Conservation (phyloP, 345 rosid species). For the Viola odorata region DNA sequence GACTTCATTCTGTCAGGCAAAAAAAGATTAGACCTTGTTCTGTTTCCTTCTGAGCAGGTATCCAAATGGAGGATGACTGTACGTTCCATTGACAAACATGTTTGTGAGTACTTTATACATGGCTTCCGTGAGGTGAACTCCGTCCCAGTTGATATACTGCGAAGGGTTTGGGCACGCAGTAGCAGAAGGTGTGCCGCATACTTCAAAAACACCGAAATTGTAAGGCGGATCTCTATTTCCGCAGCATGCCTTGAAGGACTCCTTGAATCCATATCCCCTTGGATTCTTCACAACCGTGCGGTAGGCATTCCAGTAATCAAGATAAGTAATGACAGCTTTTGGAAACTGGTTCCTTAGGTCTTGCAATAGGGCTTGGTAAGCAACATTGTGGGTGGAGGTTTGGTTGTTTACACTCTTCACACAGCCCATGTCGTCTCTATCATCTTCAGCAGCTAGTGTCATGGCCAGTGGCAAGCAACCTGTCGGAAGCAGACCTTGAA, state of each 20-base stretch:
- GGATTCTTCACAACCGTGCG: slow-evolving; percentile 45
- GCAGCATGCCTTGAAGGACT: slow-evolving; percentile 75
- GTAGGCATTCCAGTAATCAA: slow-evolving; percentile 83
- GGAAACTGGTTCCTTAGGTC: slow-evolving; percentile 60
- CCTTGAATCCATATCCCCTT: slow-evolving; percentile 48
- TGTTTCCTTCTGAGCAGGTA: slow-evolving; percentile 41
- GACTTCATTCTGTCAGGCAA: neutral
- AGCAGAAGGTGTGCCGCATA: slow-evolving; percentile 52
- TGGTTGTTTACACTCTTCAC: slow-evolving; percentile 61
- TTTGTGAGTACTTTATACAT: slow-evolving; percentile 59
- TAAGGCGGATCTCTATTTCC: slow-evolving; percentile 66
- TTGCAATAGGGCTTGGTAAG: slow-evolving; percentile 36
- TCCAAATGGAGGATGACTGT: slow-evolving; percentile 58
- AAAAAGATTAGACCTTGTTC: slow-evolving; percentile 9
- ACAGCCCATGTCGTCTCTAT: slow-evolving; percentile 72
- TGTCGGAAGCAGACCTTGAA: slow-evolving; percentile 67
- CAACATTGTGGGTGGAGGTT: slow-evolving; percentile 44
- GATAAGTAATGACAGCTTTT: slow-evolving; percentile 46
- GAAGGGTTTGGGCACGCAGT: slow-evolving; percentile 47
- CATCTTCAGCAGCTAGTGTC: slow-evolving; percentile 47
- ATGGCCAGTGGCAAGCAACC: slow-evolving; percentile 78
- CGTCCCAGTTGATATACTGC: slow-evolving; percentile 85
- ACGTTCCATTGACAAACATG: slow-evolving; percentile 58
- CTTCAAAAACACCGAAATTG: slow-evolving; percentile 46
- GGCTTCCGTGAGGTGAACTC: slow-evolving; percentile 89